These are phyloP conservation scores for Phlyctochytrium planicorne DNA, from an alignment of 192 early-diverging fungal genomes.

Conservation along the genomic window DNA sequence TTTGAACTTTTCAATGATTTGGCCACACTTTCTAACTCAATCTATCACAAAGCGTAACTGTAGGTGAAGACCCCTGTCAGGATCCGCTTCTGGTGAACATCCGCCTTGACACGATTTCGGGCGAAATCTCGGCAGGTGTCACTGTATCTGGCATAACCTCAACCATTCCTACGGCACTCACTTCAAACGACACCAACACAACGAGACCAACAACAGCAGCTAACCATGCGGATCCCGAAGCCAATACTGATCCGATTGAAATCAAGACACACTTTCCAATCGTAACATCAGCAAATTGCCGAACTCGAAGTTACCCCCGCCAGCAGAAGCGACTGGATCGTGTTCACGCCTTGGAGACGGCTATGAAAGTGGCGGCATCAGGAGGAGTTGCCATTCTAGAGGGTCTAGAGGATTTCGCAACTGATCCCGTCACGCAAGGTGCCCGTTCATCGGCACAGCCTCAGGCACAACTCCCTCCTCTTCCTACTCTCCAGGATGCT, in stretches of 20 bases:
- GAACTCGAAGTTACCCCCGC: background rate
- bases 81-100: background rate
- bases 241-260: background rate
- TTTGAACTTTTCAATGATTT: background rate
- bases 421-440: background rate
- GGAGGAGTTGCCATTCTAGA: background rate
- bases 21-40: background rate
- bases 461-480: background rate
- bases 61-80: background rate
- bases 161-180: background rate
- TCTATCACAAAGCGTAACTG: background rate
- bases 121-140: too few relatives aligned
- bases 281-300: constrained; percentile 2
- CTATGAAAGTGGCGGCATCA: background rate
- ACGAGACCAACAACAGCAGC: background rate
- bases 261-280: background rate
- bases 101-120: background rate
- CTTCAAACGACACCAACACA: background rate
- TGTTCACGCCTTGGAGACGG: background rate
- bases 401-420: background rate
- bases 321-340: background rate
- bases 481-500: background rate
- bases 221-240: background rate
- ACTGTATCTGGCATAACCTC: background rate
- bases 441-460: background rate